Percentiles rank a stretch among this genome's conserved stretches.
phyloP scores from a whole-genome alignment of 371 early-diverging fungal genomes.

The Nematocida sp. region DNA sequence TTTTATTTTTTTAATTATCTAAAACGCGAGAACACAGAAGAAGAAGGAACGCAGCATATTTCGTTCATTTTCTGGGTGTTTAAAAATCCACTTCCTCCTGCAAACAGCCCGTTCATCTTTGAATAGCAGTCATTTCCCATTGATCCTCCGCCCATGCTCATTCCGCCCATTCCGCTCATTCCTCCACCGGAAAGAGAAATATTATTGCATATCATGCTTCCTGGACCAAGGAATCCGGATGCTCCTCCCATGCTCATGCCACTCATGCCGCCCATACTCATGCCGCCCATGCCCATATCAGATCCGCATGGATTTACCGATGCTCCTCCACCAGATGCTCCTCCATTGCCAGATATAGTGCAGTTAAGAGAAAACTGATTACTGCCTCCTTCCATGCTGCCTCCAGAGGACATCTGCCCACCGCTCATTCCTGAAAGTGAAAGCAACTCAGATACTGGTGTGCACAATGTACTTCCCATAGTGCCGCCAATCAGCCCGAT shows the following conservation, averaged over 20 bases:
- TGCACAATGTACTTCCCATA: not conserved
- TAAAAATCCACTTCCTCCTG: slow-evolving; percentile 6
- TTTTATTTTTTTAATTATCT: too few relatives aligned
- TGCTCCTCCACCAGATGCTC: too few relatives aligned
- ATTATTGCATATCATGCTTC: slow-evolving; percentile 2
- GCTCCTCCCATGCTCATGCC: not conserved
- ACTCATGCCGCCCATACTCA: not conserved
- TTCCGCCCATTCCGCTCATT: not conserved
- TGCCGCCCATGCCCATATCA: not conserved
- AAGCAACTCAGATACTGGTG: not conserved
- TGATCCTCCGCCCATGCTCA: not conserved
- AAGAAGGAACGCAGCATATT: slow-evolving; percentile 11
- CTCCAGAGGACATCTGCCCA: not conserved
- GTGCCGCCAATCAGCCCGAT: not conserved
- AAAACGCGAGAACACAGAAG: too few relatives aligned
- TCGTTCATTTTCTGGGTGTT: slow-evolving; percentile 20
- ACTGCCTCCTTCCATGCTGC: too few relatives aligned
- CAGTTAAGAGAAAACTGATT: too few relatives aligned
- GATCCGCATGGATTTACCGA: too few relatives aligned
- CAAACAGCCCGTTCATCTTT: slow-evolving; percentile 23
- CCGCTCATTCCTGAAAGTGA: not conserved
- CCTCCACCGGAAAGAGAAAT: slow-evolving; percentile 1
- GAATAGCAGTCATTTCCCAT: slow-evolving; percentile 40
- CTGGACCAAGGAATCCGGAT: too few relatives aligned
- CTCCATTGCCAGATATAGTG: too few relatives aligned